Conservation (phyloP, 495 filamentous ascomycete species). For the Penicillium crystallinum region DNA sequence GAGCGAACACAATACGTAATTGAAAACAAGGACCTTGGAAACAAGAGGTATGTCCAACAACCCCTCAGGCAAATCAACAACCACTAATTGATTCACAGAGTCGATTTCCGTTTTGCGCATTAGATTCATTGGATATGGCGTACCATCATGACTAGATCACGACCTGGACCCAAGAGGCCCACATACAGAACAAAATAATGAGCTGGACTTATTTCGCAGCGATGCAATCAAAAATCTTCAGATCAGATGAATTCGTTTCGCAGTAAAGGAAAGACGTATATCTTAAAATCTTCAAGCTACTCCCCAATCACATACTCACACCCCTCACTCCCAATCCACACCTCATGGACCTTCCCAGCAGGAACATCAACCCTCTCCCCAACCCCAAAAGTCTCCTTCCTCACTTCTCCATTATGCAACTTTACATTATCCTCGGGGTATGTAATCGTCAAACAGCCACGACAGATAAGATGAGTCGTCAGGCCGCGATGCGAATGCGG, state of each 20-base stretch:
- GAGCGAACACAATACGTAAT: conserved; percentile 60
- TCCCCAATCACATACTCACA: conserved; percentile 88
- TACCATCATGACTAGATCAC: too few relatives aligned
- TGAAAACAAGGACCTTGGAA: conserved; percentile 62
- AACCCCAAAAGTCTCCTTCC: conserved; percentile 61
- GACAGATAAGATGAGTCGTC: conserved; percentile 74
- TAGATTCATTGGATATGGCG: conserved; percentile 20
- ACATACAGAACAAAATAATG: neutral
- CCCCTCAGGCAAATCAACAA: neutral
- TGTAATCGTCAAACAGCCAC: conserved; percentile 63
- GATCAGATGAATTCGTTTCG: too few relatives aligned
- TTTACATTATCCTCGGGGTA: conserved; percentile 63
- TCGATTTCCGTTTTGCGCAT: conserved; percentile 52
- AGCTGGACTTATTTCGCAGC: conserved; percentile 8
- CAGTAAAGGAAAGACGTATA: too few relatives aligned
- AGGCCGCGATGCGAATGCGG: conserved; percentile 66
- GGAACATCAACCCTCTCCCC: conserved; percentile 75
- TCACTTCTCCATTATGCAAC: conserved; percentile 27
- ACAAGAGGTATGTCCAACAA: conserved; percentile 50
- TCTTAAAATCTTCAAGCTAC: neutral
- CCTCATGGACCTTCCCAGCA: conserved; percentile 66
- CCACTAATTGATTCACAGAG: conserved; percentile 22
- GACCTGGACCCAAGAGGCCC: neutral
- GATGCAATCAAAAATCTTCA: neutral
- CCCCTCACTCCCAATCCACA: conserved; percentile 73